A percentile compares a stretch with the other conserved stretches of the same genome.
phyloP scores from a whole-genome alignment of 179 eudicot genomes.

The Sideroxylon spinosum region DNA sequence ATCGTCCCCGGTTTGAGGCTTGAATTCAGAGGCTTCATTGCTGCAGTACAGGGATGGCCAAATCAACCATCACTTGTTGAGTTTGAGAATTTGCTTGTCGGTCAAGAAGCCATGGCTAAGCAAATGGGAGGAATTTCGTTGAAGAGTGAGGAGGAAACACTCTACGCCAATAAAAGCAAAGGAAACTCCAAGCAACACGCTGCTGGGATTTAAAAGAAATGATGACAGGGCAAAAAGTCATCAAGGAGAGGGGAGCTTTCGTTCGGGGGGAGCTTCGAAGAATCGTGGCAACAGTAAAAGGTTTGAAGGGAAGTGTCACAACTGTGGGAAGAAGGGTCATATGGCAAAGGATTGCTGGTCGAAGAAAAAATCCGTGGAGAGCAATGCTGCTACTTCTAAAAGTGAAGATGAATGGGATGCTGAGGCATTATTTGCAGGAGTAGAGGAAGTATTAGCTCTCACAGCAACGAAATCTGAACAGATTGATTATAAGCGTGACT shows the following conservation, averaged over 20 bases:
- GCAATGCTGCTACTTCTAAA: slow-evolving; percentile 20
- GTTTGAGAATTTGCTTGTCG: slow-evolving; percentile 13
- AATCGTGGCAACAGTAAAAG: no score
- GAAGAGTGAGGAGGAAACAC: not conserved
- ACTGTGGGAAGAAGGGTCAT: slow-evolving; percentile 17
- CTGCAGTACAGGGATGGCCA: slow-evolving; percentile 14
- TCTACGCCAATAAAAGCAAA: not conserved
- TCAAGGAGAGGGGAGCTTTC: no score
- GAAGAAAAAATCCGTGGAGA: slow-evolving; percentile 14
- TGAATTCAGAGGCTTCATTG: not conserved
- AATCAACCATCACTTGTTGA: slow-evolving; percentile 9
- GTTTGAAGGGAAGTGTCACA: not conserved
- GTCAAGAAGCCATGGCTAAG: not conserved
- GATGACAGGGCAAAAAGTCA: no score
- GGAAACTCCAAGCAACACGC: no score
- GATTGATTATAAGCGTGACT: not conserved
- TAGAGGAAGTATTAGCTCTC: not conserved
- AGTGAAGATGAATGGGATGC: slow-evolving; percentile 24
- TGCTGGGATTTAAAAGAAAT: no score
- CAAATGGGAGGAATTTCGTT: not conserved
- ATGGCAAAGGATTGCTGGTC: slow-evolving; percentile 24
- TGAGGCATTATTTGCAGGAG: slow-evolving; percentile 15
- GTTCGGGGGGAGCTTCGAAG: no score
- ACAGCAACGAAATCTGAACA: not conserved
- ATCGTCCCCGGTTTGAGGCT: no score